Conservation (phyloP, 1,284 basidiomycete genomes). For the Violaceomyces palustris region DNA sequence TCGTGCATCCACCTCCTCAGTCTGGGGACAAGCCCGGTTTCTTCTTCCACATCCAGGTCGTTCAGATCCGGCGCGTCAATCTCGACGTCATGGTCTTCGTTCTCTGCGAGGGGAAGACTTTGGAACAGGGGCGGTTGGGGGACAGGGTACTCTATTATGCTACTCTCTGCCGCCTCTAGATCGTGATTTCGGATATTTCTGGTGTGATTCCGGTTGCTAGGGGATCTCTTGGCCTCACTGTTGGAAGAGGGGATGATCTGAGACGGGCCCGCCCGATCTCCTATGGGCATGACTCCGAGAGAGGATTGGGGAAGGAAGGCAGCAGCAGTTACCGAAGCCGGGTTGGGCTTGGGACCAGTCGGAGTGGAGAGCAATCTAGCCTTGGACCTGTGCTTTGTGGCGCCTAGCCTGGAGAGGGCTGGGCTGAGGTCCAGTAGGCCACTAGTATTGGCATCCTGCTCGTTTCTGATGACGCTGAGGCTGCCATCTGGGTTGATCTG, state of each 20-base stretch:
- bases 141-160: conserved; percentile 4
- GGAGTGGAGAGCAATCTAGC: too few relatives aligned
- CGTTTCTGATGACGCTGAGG: conserved; percentile 44
- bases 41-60: background rate
- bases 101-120: background rate
- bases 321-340: too few relatives aligned
- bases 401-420: conserved; percentile 11
- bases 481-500: conserved; percentile 40
- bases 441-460: conserved; percentile 47
- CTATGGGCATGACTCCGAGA: too few relatives aligned
- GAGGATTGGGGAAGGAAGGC: too few relatives aligned
- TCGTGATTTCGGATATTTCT: too few relatives aligned
- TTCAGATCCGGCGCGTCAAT: background rate
- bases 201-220: too few relatives aligned
- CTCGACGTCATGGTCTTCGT: background rate
- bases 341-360: too few relatives aligned
- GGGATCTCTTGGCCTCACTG: too few relatives aligned
- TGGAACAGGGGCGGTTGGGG: background rate
- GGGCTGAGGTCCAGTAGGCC: conserved; percentile 47
- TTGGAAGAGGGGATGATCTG: too few relatives aligned
- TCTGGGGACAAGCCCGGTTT: conserved; percentile 53
- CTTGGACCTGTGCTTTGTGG: conserved; percentile 10
- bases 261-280: too few relatives aligned
- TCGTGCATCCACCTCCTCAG: conserved; percentile 96
- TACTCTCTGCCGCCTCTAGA: too few relatives aligned